Percentiles rank a stretch among this genome's conserved stretches.
Evolutionary conservation across 169 alveolate genomes (phyloP).

Genomic region (Pseudocohnilembus persalinus): DNA sequence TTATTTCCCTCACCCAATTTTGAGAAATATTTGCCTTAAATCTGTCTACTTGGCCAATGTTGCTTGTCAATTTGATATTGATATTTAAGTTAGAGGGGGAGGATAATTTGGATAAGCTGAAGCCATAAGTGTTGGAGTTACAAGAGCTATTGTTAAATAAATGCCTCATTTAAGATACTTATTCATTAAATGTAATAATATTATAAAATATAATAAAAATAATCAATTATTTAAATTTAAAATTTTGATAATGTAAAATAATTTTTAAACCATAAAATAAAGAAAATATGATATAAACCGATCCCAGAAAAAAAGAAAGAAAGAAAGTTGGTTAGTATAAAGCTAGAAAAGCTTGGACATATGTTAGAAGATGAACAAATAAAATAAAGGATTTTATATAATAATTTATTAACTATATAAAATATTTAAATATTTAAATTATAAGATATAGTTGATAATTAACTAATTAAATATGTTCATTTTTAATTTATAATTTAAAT

Average conservation of each 20-base stretch:
- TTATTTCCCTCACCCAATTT: conserved; percentile 12
- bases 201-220: too few species aligned
- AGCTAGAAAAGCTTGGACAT: conserved; percentile 28
- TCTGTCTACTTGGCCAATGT: background rate
- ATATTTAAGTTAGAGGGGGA: conserved; percentile 31
- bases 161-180: conserved; percentile 11
- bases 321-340: conserved; percentile 28
- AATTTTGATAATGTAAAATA: background rate
- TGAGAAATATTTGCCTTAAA: conserved; percentile 15
- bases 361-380: conserved; percentile 25
- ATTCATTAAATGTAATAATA: conserved; percentile 11
- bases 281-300: conserved; percentile 16
- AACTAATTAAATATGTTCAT: too few species aligned
- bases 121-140: conserved; percentile 12
- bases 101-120: conserved; percentile 21
- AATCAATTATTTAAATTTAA: background rate
- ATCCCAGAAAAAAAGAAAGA: conserved; percentile 28
- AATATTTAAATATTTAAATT: too few species aligned
- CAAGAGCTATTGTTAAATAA: conserved; percentile 11
- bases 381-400: too few species aligned
- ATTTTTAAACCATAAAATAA: too few species aligned
- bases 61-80: conserved; percentile 12
- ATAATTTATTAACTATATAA: too few species aligned
- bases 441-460: too few species aligned
- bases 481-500: too few species aligned